Percentiles rank a stretch among this genome's conserved stretches.
phyloP scores from a whole-genome alignment of 345 rosid genomes.

The Punica granatum region DNA sequence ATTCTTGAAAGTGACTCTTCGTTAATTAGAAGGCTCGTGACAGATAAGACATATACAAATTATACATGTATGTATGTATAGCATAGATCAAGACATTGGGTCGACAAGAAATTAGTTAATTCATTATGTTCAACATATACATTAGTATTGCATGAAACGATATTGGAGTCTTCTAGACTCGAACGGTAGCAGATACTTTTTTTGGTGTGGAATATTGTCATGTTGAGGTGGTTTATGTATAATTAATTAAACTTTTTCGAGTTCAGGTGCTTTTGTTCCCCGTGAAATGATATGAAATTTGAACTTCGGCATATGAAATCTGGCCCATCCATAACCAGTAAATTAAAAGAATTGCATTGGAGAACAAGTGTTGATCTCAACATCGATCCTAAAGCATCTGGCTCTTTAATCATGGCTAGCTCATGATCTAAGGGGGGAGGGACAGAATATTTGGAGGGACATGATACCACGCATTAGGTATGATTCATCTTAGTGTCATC shows the following conservation, averaged over 20 bases:
- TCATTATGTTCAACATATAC: no score
- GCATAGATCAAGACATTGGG: no score
- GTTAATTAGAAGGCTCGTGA: no score
- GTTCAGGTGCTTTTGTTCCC: background rate
- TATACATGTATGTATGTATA: no score
- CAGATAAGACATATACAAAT: no score
- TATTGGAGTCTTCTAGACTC: no score
- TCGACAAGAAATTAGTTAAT: no score
- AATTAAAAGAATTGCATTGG: background rate
- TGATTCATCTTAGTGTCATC: background rate
- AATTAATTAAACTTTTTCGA: no score
- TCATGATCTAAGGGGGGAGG: background rate
- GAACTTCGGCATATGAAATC: background rate
- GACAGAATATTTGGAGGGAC: slow-evolving; percentile 1
- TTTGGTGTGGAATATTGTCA: no score
- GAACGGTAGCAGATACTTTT: no score
- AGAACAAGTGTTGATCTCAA: background rate
- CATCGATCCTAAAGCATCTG: background rate
- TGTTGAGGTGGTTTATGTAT: no score
- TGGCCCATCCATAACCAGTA: background rate
- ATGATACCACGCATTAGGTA: background rate
- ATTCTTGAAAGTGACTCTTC: background rate
- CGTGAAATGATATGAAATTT: background rate
- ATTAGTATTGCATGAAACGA: no score
- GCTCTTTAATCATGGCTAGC: background rate